These are phyloP conservation scores for Endoconidiophora polonica DNA, from an alignment of 2,329 filamentous ascomycete species.

Conservation along the genomic window DNA sequence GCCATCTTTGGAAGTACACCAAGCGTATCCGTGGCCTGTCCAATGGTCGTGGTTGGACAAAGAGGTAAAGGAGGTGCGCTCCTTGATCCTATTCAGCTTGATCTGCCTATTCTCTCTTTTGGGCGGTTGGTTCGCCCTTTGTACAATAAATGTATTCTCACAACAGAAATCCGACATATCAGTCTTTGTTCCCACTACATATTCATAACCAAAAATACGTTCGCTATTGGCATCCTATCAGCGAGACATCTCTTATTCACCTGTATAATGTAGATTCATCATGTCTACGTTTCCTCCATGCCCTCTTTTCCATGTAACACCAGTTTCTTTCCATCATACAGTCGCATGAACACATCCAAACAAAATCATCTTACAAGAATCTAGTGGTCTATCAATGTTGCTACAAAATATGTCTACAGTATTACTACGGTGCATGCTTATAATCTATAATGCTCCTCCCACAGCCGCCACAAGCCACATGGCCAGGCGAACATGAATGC, in stretches of 20 bases:
- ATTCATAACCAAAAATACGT: too few species aligned
- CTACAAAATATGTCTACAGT: slow-evolving; percentile 2
- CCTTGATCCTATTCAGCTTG: background rate
- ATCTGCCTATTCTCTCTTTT: background rate
- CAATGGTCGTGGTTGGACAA: slow-evolving; percentile 26
- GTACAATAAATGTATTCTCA: slow-evolving; percentile 13
- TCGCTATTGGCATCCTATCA: too few species aligned
- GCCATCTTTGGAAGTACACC: slow-evolving; percentile 47
- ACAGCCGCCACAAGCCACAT: slow-evolving; percentile 88
- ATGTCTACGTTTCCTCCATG: too few species aligned
- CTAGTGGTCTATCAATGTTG: background rate
- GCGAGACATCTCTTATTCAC: too few species aligned
- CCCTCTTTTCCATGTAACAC: too few species aligned
- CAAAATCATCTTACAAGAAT: too few species aligned
- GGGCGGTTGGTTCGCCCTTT: background rate
- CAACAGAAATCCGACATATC: background rate
- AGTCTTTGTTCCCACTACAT: too few species aligned
- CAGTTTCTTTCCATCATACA: too few species aligned
- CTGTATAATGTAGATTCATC: too few species aligned
- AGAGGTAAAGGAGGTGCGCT: slow-evolving; percentile 17
- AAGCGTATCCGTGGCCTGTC: slow-evolving; percentile 36
- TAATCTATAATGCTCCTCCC: slow-evolving; percentile 60
- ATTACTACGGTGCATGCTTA: background rate
- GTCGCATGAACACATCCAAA: too few species aligned
- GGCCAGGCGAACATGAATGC: slow-evolving; percentile 66